Evolutionary conservation across 23 red algal genomes (phyloP), one percentile per base, ranked within the genome.

Genomic region (Gracilaria vermiculophylla): DNA sequence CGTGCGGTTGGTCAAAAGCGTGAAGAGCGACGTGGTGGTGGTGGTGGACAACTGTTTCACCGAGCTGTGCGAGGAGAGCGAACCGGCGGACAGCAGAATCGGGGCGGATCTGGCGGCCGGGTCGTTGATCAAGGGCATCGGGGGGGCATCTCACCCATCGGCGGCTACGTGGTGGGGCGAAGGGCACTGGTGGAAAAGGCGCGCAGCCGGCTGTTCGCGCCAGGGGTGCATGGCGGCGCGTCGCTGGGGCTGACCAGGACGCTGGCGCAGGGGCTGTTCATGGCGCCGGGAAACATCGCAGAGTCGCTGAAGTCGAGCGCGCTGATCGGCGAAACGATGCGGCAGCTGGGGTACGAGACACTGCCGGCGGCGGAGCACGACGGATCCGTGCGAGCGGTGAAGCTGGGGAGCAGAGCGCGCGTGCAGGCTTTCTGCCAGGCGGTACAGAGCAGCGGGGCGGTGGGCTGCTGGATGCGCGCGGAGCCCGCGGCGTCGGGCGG

Each of bases 31-130:
- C 27, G 67, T 93, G 34, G 73, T 97, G 7, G 44, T 65, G 23
- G 50, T 97, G 35, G 94, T 97, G 40, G 94, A 97, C 79, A 97
- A 97, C 62, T 97, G 94, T 49, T 97, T 89, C 64, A 82, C 90
- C 51, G 95, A 97, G 49, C 76, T 92, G 57, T 76, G 74, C 32
- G 90, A 97, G 56, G 69, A 40, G 35, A 62, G 67, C 5, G 90
- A 97, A 65, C 81, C 95, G 14, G 85, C 86, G 41, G 64, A 90
- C 57, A 28, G 54, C 9, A 39, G 34, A 19, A 73, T 92, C 14
- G 95, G 88, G 23, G 90, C 88, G n/a, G 95, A 97, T 51, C 8
- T 97, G 62, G 60, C 86, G 51, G 95, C 95, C 24, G 84, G 95
- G 3, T 94, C 90, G 33, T 39, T 97, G 52, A 97, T 93, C 74